A percentile compares a stretch with the other conserved stretches of the same genome.
Evolutionary conservation across 805 yeast species (phyloP).

Genomic region (Candida gorgasii): DNA sequence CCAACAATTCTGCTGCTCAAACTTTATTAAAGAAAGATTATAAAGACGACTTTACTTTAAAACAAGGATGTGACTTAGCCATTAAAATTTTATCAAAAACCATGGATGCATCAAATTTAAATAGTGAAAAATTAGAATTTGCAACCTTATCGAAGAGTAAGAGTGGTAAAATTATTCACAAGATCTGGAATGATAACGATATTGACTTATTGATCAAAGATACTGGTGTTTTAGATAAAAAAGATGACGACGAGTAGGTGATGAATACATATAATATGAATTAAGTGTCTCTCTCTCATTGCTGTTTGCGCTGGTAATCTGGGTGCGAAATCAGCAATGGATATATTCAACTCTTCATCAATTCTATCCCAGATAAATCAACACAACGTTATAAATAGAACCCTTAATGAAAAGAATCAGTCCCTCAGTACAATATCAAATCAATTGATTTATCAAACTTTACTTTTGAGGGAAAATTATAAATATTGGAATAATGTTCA

Average conservation of each 20-base stretch:
- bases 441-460: conserved; percentile 33
- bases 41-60: conserved; percentile 71
- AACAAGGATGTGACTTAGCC: conserved; percentile 84
- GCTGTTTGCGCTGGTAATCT: conserved; percentile 1
- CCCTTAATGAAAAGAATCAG: neutral
- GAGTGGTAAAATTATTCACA: conserved; percentile 57
- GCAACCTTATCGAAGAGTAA: conserved; percentile 62
- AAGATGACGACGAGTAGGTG: conserved; percentile 27
- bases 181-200: conserved; percentile 78
- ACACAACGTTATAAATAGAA: conserved; percentile 23
- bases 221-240: conserved; percentile 61
- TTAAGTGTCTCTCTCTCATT: neutral
- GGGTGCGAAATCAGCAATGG: conserved; percentile 14
- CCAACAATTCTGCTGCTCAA: conserved; percentile 94
- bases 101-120: conserved; percentile 82
- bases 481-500: conserved; percentile 36
- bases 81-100: conserved; percentile 91
- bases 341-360: conserved; percentile 13
- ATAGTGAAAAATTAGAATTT: conserved; percentile 89
- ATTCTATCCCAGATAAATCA: conserved; percentile 24
- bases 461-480: conserved; percentile 31
- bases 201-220: conserved; percentile 72
- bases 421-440: conserved; percentile 26
- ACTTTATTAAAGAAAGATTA: conserved; percentile 93
- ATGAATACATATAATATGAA: neutral